phyloP scores from a whole-genome alignment of 2,329 filamentous ascomycete species.

The Didymellaceae sp. region DNA sequence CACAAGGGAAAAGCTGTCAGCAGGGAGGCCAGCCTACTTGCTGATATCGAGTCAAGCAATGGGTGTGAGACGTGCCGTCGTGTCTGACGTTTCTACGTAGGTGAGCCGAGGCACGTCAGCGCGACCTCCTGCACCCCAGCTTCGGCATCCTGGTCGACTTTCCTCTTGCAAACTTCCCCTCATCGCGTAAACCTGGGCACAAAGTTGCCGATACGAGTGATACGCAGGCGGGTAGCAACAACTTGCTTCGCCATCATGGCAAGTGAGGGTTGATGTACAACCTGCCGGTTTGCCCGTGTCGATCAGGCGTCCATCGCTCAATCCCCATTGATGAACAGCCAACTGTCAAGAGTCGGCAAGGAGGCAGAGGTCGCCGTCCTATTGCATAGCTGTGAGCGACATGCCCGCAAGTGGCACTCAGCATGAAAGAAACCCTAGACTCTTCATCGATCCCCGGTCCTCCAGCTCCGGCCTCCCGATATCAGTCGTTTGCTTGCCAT shows the following conservation, averaged over 20 bases:
- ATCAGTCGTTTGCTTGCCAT: background rate
- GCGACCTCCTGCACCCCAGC: slow-evolving; percentile 1
- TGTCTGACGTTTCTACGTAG: background rate
- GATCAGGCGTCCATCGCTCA: background rate
- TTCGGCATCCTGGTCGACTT: slow-evolving; percentile 4
- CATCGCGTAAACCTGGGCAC: slow-evolving; percentile 6
- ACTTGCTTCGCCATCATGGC: background rate
- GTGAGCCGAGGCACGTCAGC: slow-evolving; percentile 14
- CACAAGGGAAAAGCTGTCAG: background rate
- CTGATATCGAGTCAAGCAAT: slow-evolving; percentile 4
- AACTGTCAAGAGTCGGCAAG: too few relatives aligned
- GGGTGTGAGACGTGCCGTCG: slow-evolving; percentile 2
- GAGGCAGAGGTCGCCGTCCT: too few relatives aligned
- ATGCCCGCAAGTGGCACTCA: background rate
- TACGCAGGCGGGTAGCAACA: background rate
- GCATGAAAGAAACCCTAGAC: slow-evolving; percentile 1
- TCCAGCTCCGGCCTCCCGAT: background rate
- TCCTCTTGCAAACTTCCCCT: slow-evolving; percentile 11
- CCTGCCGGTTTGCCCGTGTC: background rate
- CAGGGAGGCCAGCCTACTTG: slow-evolving; percentile 9
- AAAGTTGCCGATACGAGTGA: background rate
- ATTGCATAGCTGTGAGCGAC: background rate
- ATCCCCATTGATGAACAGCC: background rate
- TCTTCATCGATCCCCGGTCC: background rate
- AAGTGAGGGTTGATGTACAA: background rate